phyloP scores from a whole-genome alignment of 108 stramenopile genomes.

The Fistulifera solaris region DNA sequence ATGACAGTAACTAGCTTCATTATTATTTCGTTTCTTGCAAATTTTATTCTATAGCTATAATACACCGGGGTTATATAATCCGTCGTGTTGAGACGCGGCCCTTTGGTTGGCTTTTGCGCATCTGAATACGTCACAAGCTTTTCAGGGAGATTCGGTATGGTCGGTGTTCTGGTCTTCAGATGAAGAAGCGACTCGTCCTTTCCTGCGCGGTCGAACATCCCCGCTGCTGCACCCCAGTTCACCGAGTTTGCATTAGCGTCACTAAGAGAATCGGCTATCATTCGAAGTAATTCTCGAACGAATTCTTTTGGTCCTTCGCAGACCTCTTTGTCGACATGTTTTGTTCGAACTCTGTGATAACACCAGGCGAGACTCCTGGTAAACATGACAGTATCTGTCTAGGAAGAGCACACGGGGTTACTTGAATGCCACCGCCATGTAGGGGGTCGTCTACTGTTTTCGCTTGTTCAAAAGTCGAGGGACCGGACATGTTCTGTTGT shows the following conservation, averaged over 20 bases:
- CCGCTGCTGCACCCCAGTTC: conserved; percentile 25
- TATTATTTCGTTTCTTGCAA: too few relatives aligned
- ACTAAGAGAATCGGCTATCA: conserved; percentile 67
- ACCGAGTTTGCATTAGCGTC: conserved; percentile 16
- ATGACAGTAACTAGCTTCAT: too few relatives aligned
- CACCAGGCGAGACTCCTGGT: conserved; percentile 46
- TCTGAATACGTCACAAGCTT: conserved; percentile 62
- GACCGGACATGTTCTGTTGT: conserved; percentile 29
- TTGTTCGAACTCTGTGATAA: conserved; percentile 49
- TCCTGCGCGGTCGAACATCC: conserved; percentile 51
- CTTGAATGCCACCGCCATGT: conserved; percentile 78
- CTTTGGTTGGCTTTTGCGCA: conserved; percentile 24
- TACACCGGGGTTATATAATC: too few relatives aligned
- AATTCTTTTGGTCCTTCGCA: conserved; percentile 80
- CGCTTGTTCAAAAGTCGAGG: conserved; percentile 56
- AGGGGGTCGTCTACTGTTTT: conserved; percentile 67
- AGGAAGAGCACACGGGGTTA: conserved; percentile 56
- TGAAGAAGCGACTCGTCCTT: conserved; percentile 64
- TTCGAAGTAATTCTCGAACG: conserved; percentile 61
- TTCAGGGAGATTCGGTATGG: conserved; percentile 60
- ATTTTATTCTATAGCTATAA: too few relatives aligned
- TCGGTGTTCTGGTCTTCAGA: conserved; percentile 19
- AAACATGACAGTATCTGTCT: conserved; percentile 54
- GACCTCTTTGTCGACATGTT: conserved; percentile 52
- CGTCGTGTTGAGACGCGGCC: not conserved